These are phyloP conservation scores for Spiraea crenata DNA, from an alignment of 331 rosid genomes.

Conservation along the genomic window DNA sequence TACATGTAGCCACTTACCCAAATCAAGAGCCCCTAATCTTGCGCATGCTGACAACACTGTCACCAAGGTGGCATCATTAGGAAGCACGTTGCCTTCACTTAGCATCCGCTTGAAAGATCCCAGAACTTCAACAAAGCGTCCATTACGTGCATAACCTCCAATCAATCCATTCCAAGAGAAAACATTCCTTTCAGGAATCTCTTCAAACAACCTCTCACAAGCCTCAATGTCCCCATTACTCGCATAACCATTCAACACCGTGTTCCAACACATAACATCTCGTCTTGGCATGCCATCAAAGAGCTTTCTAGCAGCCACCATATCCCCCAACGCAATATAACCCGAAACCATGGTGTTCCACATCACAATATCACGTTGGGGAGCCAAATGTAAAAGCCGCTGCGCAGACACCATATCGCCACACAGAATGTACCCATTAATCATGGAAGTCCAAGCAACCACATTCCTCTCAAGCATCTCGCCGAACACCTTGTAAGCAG, in stretches of 20 bases:
- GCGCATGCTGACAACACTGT: conserved; percentile 41
- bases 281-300: conserved; percentile 59
- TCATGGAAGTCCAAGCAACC: conserved; percentile 50
- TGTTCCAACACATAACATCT: conserved; percentile 73
- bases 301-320: conserved; percentile 54
- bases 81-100: conserved; percentile 32
- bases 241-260: conserved; percentile 67
- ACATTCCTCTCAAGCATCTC: conserved; percentile 49
- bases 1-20: conserved; percentile 48
- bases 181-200: conserved; percentile 45
- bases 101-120: conserved; percentile 46
- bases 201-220: conserved; percentile 39
- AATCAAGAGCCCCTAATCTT: conserved; percentile 52
- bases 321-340: conserved; percentile 49
- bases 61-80: conserved; percentile 46
- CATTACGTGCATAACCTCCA: conserved; percentile 37
- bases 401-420: conserved; percentile 38
- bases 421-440: conserved; percentile 43
- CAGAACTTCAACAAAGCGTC: conserved; percentile 32
- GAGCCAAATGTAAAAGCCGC: conserved; percentile 46
- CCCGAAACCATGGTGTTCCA: conserved; percentile 70
- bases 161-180: conserved; percentile 55
- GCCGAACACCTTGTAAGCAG: conserved; percentile 46
- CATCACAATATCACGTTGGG: conserved; percentile 62
- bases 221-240: conserved; percentile 33